These are phyloP conservation scores for Malus hybrid DNA, from an alignment of 331 rosid genomes.

Conservation along the genomic window DNA sequence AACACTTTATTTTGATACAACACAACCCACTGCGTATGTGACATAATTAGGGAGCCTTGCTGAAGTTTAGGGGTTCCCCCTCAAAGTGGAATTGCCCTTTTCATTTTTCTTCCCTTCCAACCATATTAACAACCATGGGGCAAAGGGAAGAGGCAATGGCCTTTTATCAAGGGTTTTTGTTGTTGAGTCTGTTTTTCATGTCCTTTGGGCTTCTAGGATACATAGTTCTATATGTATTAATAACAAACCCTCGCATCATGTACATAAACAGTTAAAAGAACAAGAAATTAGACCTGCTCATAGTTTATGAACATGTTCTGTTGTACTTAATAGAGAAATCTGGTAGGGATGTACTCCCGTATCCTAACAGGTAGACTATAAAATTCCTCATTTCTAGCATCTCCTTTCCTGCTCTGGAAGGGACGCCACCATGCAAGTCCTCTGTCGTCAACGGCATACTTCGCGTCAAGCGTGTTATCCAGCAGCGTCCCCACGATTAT, in stretches of 20 bases:
- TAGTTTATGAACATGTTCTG: neutral
- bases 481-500: constrained; percentile 72
- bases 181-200: neutral
- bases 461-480: constrained; percentile 73
- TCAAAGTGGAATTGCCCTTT: no score
- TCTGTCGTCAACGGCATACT: constrained; percentile 38
- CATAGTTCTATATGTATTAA: neutral
- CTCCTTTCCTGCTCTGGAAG: constrained; percentile 76
- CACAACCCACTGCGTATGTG: no score
- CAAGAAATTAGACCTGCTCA: neutral
- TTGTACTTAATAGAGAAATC: constrained; percentile 35
- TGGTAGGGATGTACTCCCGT: constrained; percentile 55
- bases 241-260: neutral
- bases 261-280: neutral
- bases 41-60: no score
- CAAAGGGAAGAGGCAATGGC: neutral
- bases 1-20: no score
- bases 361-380: constrained; percentile 64
- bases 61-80: no score
- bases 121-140: neutral
- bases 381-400: constrained; percentile 66
- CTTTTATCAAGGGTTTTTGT: neutral
- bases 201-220: neutral
- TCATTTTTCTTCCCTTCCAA: no score
- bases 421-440: constrained; percentile 90